phyloP scores from a whole-genome alignment of 768 basidiomycete species.

The Lenzites betulinus region DNA sequence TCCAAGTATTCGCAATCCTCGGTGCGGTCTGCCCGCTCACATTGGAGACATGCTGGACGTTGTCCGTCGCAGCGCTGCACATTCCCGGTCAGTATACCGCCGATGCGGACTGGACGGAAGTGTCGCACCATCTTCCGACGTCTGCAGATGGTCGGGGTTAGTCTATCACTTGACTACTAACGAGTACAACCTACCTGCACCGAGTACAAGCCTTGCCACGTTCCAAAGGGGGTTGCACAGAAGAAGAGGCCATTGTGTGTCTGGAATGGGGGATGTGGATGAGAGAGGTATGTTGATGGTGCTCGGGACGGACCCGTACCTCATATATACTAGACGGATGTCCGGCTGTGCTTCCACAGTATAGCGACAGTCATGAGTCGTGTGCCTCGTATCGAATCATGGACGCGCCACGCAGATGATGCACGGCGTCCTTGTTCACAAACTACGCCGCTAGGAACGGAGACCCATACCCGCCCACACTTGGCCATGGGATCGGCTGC shows the following conservation, averaged over 20 bases:
- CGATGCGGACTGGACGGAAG: background rate
- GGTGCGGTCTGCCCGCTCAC: slow-evolving; percentile 55
- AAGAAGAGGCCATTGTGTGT: slow-evolving; percentile 18
- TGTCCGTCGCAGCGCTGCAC: slow-evolving; percentile 66
- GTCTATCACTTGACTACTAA: background rate
- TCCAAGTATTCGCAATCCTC: slow-evolving; percentile 77
- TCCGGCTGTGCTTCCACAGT: slow-evolving; percentile 3
- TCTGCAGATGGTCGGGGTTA: slow-evolving; percentile 28
- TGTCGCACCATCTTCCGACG: slow-evolving; percentile 49
- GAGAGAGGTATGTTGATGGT: background rate
- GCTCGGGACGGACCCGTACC: background rate
- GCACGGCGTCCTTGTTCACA: background rate
- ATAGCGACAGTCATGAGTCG: background rate
- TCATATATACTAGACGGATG: slow-evolving; percentile 7
- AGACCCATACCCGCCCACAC: background rate
- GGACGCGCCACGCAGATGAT: background rate
- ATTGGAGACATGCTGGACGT: slow-evolving; percentile 67
- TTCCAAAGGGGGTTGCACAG: slow-evolving; percentile 36
- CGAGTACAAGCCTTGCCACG: slow-evolving; percentile 54
- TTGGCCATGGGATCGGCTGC: slow-evolving; percentile 3
- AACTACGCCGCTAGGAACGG: slow-evolving; percentile 13
- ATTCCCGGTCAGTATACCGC: background rate
- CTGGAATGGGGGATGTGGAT: background rate
- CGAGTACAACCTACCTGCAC: slow-evolving; percentile 41
- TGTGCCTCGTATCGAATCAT: background rate